phyloP scores from a whole-genome alignment of 257 asterid species.

The Oldenlandia corymbosa region DNA sequence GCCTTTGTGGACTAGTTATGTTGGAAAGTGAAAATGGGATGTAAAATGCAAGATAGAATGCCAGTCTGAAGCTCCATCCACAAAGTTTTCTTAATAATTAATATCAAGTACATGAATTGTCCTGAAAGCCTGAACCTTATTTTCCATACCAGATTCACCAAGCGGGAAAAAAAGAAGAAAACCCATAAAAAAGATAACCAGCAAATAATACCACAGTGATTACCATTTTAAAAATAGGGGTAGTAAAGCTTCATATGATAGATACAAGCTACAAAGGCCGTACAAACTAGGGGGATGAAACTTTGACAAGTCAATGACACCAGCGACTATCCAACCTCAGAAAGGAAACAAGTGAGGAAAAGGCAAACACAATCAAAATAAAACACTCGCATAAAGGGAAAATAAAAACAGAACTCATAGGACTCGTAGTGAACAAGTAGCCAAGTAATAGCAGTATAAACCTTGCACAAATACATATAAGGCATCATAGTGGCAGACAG shows the following conservation, averaged over 20 bases:
- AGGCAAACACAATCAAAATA: too few relatives aligned
- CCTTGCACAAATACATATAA: not conserved
- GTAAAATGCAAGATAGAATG: too few relatives aligned
- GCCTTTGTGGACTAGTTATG: too few relatives aligned
- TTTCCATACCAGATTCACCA: not conserved
- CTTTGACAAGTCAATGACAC: too few relatives aligned
- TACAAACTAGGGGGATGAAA: too few relatives aligned
- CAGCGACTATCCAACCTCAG: too few relatives aligned
- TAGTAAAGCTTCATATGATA: too few relatives aligned
- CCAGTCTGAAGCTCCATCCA: not conserved
- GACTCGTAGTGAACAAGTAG: not conserved
- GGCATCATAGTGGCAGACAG: not conserved
- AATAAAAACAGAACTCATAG: not conserved
- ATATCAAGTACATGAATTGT: not conserved
- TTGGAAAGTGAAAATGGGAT: too few relatives aligned
- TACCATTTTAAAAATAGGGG: not conserved
- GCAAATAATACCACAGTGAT: not conserved
- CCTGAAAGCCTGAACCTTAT: not conserved
- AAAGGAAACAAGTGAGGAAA: too few relatives aligned
- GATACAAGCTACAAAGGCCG: too few relatives aligned
- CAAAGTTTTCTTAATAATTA: not conserved
- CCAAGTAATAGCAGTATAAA: not conserved
- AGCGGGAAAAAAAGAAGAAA: not conserved
- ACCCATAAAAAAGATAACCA: not conserved
- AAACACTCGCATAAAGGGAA: too few relatives aligned